Conservation (phyloP, 1,284 basidiomycete species). For the Paramarasmius palmivorus region DNA sequence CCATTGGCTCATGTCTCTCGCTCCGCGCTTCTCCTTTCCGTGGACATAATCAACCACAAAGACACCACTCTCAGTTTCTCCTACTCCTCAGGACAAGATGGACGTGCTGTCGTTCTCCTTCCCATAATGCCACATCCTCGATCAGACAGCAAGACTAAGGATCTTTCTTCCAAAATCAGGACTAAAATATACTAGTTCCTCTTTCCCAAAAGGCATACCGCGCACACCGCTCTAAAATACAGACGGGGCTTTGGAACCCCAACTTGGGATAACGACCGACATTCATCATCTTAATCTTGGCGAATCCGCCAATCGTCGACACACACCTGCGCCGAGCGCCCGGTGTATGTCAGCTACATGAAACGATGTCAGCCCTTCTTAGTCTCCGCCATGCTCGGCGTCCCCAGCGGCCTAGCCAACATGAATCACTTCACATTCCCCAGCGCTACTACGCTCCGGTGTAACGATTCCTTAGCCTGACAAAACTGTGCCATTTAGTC, state of each 20-base stretch:
- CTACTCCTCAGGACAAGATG: not conserved
- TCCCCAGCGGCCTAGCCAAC: constrained; percentile 25
- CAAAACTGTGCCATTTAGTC: constrained; percentile 36
- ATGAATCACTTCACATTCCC: constrained; percentile 28
- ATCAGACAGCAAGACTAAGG: constrained; percentile 8
- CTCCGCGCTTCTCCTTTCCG: not conserved
- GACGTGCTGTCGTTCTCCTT: constrained; percentile 5
- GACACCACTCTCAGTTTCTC: constrained; percentile 9
- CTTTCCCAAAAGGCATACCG: constrained; percentile 34
- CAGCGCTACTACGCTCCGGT: constrained; percentile 20
- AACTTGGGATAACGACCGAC: constrained; percentile 22
- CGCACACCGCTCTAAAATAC: constrained; percentile 58
- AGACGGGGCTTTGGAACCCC: constrained; percentile 57
- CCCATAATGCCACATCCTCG: not conserved
- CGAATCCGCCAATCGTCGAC: constrained; percentile 27
- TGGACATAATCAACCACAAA: constrained; percentile 10
- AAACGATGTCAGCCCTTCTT: constrained; percentile 44
- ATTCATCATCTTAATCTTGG: constrained; percentile 20
- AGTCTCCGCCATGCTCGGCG: constrained; percentile 16
- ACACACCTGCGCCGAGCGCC: constrained; percentile 23
- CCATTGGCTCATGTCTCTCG: constrained; percentile 1
- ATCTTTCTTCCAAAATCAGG: constrained; percentile 7
- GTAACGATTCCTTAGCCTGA: constrained; percentile 50
- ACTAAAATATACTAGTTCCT: constrained; percentile 24
- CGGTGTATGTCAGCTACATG: constrained; percentile 48